Base-by-base conservation (phyloP, 371 early-diverging fungal genomes). In the Syncephalastrum racemosum region DNA sequence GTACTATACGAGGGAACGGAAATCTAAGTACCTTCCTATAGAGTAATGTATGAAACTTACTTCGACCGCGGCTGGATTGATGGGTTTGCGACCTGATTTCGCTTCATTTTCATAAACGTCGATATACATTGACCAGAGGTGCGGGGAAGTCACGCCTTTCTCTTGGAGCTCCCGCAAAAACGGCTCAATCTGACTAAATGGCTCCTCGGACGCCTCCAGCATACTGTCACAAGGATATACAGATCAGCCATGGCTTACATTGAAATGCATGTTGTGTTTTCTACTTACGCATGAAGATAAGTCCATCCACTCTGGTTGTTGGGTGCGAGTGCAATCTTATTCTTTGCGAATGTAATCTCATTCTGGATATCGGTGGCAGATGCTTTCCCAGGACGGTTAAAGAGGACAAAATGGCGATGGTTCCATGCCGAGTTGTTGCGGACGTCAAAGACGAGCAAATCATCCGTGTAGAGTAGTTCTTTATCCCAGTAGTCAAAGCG, bases 351-450 rank as follows among this genome's bases (percentile, higher is more conserved):
- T 2, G 85, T 84, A 64, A 93, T 76, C 63, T 97, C 96, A 3
- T 47, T 53, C 19, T 73, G 54, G 13, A 90, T 55, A 7, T 55
- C 59, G 19, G 73, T 82, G 1, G 70, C 73, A 2, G 70, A 59
- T 23, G 74, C 61, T 0, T 64, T 48, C 1, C 64, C 62, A 4
- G 87, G 85, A 40, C 79, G 61, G 4, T 70, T 54, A 23, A 84
- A 77, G 12, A 92, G 58, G 4, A 83, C 73, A 82, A 87, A 98
- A 70, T 80, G 93, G 15, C 97, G 85, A 59, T 98, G 93, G 65
- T 95, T 97, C 99, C 98, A 97, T 0, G 97, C 98, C 36, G 97
- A 97, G 68, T 98, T 98, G 72, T 98, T 97, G 49, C 97, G 79
- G 7, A 96, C 79, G 64, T 98, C 99, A 47, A 80, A 66, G n/a